Evolutionary conservation across 129 eudicot genomes (phyloP), one percentile per base, ranked within the genome.

Genomic region (Tagetes patula): DNA sequence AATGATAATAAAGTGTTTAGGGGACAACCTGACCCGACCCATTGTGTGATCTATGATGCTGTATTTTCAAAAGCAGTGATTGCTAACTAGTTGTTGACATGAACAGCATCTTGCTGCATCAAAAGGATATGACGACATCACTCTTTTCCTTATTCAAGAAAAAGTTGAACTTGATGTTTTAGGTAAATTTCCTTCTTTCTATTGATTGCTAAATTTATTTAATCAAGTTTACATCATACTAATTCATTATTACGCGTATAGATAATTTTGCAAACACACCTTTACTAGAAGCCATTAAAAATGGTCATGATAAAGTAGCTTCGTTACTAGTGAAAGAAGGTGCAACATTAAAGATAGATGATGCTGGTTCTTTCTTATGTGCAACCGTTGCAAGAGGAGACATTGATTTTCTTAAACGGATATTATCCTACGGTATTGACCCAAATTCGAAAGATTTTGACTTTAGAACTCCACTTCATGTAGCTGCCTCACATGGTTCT

Each of bases 31-130:
- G 30, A 55, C 62, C 12, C 37, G 11, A 55, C 12, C 62, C 34
- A 37, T 55, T 55, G 2, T 55, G 11, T 55, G 36, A 31, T 39
- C 37, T 58, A 38, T 58, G 32, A 12, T 31, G 14, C 10, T 30
- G 64, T 20, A 20, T 20, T 20, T 20, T 20, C 27, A 20, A 20
- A 20, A 20, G 27, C 27, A 58, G 64, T 58, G 38, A 9, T 58
- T 7, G 64, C 65, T 85, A 62, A 80, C 69, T 48, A 31, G 46
- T 30, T 60, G 38, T 55, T 64, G 74, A 61, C 52, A 49, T 79
- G 38, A 20, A 64, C 87, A 94, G 99, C 99, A 94, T 86, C 89
- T 94, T 46, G 93, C 94, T 79, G 99, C 99, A 85, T 83, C 97
- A 39, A 83, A 80, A 84, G 97, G 99, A 56, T 83, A 79, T 34